phyloP scores from a whole-genome alignment of 192 early-diverging fungal genomes.

The Dissophora ornata region DNA sequence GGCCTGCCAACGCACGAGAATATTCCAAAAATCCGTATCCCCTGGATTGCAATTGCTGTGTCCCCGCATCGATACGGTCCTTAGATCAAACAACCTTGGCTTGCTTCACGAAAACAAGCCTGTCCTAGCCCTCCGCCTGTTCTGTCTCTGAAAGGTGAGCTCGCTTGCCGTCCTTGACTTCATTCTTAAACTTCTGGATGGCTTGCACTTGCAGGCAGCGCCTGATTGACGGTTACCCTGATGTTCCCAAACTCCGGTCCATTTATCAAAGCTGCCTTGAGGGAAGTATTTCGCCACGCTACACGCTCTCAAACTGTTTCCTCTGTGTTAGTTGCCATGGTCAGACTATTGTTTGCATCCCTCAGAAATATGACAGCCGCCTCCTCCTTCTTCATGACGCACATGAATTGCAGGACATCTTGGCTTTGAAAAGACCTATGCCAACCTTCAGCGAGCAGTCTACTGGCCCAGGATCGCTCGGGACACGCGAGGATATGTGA shows the following conservation, averaged over 20 bases:
- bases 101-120: slow-evolving; percentile 70
- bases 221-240: slow-evolving; percentile 8
- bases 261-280: slow-evolving; percentile 17
- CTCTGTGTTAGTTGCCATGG: not conserved
- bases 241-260: not conserved
- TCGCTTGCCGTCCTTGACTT: slow-evolving; percentile 70
- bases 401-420: not conserved
- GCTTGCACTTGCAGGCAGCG: slow-evolving; percentile 57
- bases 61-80: slow-evolving; percentile 80
- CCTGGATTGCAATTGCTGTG: slow-evolving; percentile 76
- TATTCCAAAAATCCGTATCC: slow-evolving; percentile 97
- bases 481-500: too few species aligned
- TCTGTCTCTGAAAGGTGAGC: slow-evolving; percentile 68
- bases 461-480: too few species aligned
- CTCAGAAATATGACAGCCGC: slow-evolving; percentile 3
- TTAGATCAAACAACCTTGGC: slow-evolving; percentile 85
- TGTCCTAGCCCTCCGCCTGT: slow-evolving; percentile 74
- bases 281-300: not conserved
- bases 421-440: too few species aligned
- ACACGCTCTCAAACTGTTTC: too few species aligned
- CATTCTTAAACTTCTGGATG: slow-evolving; percentile 82
- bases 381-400: slow-evolving; percentile 1
- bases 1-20: slow-evolving; percentile 88
- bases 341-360: not conserved
- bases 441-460: too few species aligned